These are phyloP conservation scores for Anisodus acutangulus DNA, from an alignment of 257 asterid species.

Conservation along the genomic window DNA sequence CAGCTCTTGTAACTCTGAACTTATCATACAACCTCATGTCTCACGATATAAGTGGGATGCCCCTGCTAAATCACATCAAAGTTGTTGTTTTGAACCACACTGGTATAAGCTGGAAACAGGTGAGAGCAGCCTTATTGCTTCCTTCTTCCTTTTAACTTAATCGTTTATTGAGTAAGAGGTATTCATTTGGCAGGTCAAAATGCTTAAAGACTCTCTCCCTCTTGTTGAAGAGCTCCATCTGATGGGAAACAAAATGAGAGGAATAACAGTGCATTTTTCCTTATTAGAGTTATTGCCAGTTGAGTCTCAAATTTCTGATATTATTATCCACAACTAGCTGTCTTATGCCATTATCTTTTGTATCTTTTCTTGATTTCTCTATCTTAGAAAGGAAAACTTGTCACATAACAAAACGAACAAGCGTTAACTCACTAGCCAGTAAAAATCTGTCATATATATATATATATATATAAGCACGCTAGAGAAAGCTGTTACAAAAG, in stretches of 20 bases:
- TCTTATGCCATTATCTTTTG: slow-evolving; percentile 10
- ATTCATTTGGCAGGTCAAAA: slow-evolving; percentile 65
- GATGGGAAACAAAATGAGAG: slow-evolving; percentile 71
- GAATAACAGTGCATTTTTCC: slow-evolving; percentile 56
- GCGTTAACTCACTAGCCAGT: background rate
- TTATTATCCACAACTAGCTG: background rate
- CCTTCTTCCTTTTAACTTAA: slow-evolving; percentile 27
- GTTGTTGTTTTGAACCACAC: slow-evolving; percentile 81
- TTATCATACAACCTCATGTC: slow-evolving; percentile 70
- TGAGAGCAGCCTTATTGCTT: slow-evolving; percentile 35
- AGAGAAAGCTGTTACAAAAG: background rate
- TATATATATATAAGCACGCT: background rate
- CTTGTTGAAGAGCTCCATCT: slow-evolving; percentile 86
- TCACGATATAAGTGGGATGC: slow-evolving; percentile 49
- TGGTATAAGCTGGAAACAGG: slow-evolving; percentile 85
- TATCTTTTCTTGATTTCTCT: background rate
- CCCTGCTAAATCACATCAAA: slow-evolving; percentile 61
- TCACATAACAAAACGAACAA: background rate
- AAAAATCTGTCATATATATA: background rate
- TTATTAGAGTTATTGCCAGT: slow-evolving; percentile 23
- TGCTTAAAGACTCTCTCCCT: slow-evolving; percentile 72
- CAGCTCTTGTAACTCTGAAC: slow-evolving; percentile 72
- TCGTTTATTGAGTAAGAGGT: slow-evolving; percentile 3
- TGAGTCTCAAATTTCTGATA: slow-evolving; percentile 17
- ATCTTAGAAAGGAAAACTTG: background rate